A percentile compares a stretch with the other conserved stretches of the same genome.
phyloP scores from a whole-genome alignment of 306 rosid genomes.

The Vigna mungo region DNA sequence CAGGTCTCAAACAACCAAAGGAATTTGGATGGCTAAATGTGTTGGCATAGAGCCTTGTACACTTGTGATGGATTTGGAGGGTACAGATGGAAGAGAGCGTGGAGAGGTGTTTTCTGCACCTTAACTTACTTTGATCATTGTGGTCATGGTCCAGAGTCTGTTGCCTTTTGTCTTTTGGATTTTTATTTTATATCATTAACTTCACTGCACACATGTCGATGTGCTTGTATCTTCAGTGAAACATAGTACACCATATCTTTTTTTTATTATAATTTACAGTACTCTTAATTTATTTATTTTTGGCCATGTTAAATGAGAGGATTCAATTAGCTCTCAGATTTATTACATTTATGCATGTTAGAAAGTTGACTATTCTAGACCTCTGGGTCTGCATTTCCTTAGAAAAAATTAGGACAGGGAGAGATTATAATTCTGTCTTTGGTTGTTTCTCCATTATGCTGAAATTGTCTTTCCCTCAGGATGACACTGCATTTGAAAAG shows the following conservation, averaged over 20 bases:
- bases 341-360: no score
- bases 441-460: slow-evolving; percentile 38
- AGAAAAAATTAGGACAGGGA: not conserved
- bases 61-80: slow-evolving; percentile 96
- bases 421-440: slow-evolving; percentile 8
- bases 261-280: slow-evolving; percentile 8
- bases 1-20: slow-evolving; percentile 97
- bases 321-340: no score
- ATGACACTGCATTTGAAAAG: slow-evolving; percentile 94
- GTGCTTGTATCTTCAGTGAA: not conserved
- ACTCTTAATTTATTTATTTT: not conserved
- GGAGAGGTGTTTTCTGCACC: slow-evolving; percentile 75
- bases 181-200: slow-evolving; percentile 1
- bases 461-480: slow-evolving; percentile 56
- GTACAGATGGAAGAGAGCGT: slow-evolving; percentile 97
- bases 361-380: no score
- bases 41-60: slow-evolving; percentile 91
- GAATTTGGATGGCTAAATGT: slow-evolving; percentile 90
- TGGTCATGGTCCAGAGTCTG: not conserved
- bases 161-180: slow-evolving; percentile 6
- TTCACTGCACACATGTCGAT: slow-evolving; percentile 1
- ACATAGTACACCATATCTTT: not conserved
- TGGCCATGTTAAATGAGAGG: slow-evolving; percentile 10
- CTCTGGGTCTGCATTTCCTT: not conserved
- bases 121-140: slow-evolving; percentile 25